A percentile compares a stretch with the other conserved stretches of the same genome.
Conservation (phyloP, 2,329 filamentous ascomycete genomes). For the Venturia nashicola region DNA sequence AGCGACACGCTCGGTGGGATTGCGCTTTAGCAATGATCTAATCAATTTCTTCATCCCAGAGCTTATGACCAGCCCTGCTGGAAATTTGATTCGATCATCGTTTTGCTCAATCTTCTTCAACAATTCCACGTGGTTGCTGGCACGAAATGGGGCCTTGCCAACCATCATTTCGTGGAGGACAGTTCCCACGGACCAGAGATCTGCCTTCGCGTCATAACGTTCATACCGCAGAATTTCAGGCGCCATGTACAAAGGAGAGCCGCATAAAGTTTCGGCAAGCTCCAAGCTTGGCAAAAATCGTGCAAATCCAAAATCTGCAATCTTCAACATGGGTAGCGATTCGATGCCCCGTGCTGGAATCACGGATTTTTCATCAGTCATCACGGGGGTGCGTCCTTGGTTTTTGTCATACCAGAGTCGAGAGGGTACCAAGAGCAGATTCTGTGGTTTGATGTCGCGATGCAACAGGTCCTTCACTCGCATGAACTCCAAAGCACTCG, state of each 20-base stretch:
- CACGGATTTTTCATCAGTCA: slow-evolving; percentile 69
- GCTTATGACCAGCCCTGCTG: slow-evolving; percentile 57
- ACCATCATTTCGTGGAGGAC: slow-evolving; percentile 93
- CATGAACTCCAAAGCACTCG: slow-evolving; percentile 83
- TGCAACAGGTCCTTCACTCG: slow-evolving; percentile 80
- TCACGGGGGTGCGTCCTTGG: slow-evolving; percentile 53
- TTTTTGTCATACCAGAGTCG: slow-evolving; percentile 54
- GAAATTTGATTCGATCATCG: slow-evolving; percentile 76
- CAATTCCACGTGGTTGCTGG: slow-evolving; percentile 87
- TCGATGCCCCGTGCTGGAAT: slow-evolving; percentile 69
- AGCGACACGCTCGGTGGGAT: slow-evolving; percentile 70
- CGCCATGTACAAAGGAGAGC: slow-evolving; percentile 96
- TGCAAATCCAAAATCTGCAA: slow-evolving; percentile 98
- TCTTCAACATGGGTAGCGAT: slow-evolving; percentile 89
- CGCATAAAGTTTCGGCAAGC: slow-evolving; percentile 89
- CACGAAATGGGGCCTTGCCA: slow-evolving; percentile 80
- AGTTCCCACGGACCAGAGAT: slow-evolving; percentile 94
- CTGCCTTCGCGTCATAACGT: slow-evolving; percentile 92
- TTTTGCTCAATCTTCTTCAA: slow-evolving; percentile 82
- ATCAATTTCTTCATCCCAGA: slow-evolving; percentile 71
- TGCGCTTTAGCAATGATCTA: slow-evolving; percentile 68
- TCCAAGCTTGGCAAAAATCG: slow-evolving; percentile 82
- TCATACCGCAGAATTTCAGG: slow-evolving; percentile 95
- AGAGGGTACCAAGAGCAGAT: slow-evolving; percentile 79
- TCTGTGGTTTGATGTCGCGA: slow-evolving; percentile 95